Conservation (phyloP, 306 rosid genomes). For the Arachis hypogaea region DNA sequence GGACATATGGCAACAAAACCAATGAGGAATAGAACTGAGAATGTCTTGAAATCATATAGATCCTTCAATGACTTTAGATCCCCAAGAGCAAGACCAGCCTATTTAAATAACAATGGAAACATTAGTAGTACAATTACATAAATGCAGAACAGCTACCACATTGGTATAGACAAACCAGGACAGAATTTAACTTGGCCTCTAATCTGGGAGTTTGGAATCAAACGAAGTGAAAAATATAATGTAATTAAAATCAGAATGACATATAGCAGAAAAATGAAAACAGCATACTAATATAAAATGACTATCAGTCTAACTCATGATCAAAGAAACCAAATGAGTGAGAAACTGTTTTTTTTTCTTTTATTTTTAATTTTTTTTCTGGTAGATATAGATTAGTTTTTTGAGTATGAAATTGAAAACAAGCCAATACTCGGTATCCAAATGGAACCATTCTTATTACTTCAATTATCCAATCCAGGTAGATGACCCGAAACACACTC, state of each 20-base stretch:
- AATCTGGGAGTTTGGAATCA: not conserved
- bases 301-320: constrained; percentile 11
- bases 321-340: constrained; percentile 19
- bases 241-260: constrained; percentile 14
- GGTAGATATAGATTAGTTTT: too few relatives aligned
- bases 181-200: constrained; percentile 14
- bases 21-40: constrained; percentile 85
- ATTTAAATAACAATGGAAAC: constrained; percentile 39
- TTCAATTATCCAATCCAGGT: constrained; percentile 4
- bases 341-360: not conserved
- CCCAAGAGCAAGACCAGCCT: constrained; percentile 99
- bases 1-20: constrained; percentile 79
- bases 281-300: constrained; percentile 4
- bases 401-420: too few relatives aligned
- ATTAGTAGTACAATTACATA: constrained; percentile 12
- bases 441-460: constrained; percentile 16
- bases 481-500: constrained; percentile 6
- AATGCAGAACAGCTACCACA: constrained; percentile 16
- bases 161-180: constrained; percentile 1
- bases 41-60: constrained; percentile 84
- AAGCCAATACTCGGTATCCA: not conserved
- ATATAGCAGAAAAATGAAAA: constrained; percentile 8
- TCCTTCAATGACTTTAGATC: constrained; percentile 96
- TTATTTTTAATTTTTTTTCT: too few relatives aligned
- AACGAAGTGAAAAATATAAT: not conserved